A percentile compares a stretch with the other conserved stretches of the same genome.
phyloP scores from a whole-genome alignment of 73 alveolate genomes.

The Paraurostyla sp. region DNA sequence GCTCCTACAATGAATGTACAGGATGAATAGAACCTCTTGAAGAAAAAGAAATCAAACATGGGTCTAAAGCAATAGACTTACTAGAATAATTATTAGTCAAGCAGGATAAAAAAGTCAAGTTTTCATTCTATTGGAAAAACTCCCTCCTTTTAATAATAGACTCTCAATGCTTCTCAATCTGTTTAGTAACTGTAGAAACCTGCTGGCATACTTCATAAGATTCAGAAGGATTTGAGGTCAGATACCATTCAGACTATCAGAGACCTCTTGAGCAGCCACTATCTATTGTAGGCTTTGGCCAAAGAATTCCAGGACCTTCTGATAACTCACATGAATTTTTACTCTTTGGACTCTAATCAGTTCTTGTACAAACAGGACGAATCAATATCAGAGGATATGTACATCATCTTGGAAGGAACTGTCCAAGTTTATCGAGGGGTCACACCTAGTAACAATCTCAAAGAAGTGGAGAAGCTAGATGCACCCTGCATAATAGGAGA shows the following conservation, averaged over 20 bases:
- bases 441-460: neutral
- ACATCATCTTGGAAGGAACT: constrained; percentile 29
- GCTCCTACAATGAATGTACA: constrained; percentile 28
- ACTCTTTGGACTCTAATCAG: neutral
- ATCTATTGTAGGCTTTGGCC: constrained; percentile 7
- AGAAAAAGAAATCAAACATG: constrained; percentile 23
- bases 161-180: neutral
- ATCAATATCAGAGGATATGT: constrained; percentile 29
- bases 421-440: neutral
- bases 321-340: constrained; percentile 54
- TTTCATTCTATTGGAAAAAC: neutral
- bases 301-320: constrained; percentile 46
- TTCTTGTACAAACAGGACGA: constrained; percentile 36
- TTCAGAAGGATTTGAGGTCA: constrained; percentile 46
- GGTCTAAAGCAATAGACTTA: neutral
- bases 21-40: neutral
- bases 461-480: neutral
- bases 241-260: constrained; percentile 21
- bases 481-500: constrained; percentile 58
- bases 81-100: neutral
- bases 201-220: neutral
- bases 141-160: neutral
- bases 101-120: neutral
- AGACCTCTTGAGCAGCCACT: constrained; percentile 28
- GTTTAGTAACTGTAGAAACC: neutral